Percentiles rank a stretch among this genome's conserved stretches.
Evolutionary conservation across 768 basidiomycete species (phyloP).

Genomic region (Lactarius vividus): DNA sequence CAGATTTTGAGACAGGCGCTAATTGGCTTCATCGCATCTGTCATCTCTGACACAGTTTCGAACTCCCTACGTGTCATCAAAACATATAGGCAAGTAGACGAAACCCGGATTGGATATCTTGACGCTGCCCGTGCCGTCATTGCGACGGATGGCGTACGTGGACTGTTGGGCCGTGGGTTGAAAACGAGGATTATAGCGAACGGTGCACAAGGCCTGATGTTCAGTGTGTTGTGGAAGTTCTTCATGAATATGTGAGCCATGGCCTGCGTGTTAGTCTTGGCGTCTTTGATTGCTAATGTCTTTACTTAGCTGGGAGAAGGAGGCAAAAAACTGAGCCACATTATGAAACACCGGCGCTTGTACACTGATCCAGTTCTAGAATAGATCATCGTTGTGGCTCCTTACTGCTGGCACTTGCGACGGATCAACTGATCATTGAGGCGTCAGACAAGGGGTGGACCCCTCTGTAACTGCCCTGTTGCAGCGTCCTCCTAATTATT

Average conservation of each 20-base stretch:
- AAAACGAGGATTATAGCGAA: conserved; percentile 89
- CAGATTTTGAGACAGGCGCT: conserved; percentile 78
- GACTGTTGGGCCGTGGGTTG: conserved; percentile 85
- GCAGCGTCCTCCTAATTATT: background rate
- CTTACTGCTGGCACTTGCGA: background rate
- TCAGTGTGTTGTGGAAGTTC: conserved; percentile 86
- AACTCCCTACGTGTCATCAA: conserved; percentile 93
- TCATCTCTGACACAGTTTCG: conserved; percentile 80
- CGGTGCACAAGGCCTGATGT: conserved; percentile 88
- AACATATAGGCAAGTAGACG: conserved; percentile 92
- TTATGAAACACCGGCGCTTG: background rate
- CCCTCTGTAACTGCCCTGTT: background rate
- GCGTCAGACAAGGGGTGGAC: background rate
- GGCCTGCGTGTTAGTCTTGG: background rate
- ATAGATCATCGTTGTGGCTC: background rate
- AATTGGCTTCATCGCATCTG: conserved; percentile 86
- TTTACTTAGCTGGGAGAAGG: conserved; percentile 15
- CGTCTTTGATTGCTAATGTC: background rate
- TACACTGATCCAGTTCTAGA: background rate
- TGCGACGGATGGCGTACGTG: conserved; percentile 67
- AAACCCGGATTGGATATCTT: conserved; percentile 72
- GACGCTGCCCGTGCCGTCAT: conserved; percentile 78
- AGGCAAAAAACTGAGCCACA: conserved; percentile 2
- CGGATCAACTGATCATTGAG: background rate
- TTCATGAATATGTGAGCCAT: conserved; percentile 79